Evolutionary conservation across 2,329 filamentous ascomycete species (phyloP).

Genomic region (Xylariaceae sp.): DNA sequence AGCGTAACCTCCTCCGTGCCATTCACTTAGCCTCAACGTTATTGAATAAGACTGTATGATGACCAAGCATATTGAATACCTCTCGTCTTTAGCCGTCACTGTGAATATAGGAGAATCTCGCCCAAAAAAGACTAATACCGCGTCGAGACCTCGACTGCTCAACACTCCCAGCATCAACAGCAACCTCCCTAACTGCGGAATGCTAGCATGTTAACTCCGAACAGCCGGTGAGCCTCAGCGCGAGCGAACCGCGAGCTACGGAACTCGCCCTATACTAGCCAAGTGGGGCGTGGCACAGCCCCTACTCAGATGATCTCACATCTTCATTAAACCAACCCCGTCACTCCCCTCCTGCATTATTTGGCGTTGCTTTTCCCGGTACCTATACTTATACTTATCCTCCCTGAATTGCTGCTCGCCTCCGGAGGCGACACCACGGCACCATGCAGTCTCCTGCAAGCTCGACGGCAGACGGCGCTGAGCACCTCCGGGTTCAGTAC

Average conservation of each 20-base stretch:
- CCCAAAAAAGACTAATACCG: too few species aligned
- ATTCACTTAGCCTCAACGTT: too few species aligned
- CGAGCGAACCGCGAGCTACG: neutral
- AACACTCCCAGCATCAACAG: too few species aligned
- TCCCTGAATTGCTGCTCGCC: neutral
- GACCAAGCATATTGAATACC: too few species aligned
- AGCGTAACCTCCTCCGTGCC: too few species aligned
- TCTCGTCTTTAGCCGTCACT: too few species aligned
- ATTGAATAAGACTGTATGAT: too few species aligned
- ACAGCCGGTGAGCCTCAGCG: neutral
- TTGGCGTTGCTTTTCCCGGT: neutral
- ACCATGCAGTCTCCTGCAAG: constrained; percentile 15
- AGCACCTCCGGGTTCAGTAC: constrained; percentile 18
- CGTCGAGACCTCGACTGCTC: too few species aligned
- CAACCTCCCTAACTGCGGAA: too few species aligned
- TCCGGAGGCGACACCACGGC: constrained; percentile 1
- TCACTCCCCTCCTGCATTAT: neutral
- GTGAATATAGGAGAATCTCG: too few species aligned
- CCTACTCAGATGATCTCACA: neutral
- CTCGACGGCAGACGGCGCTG: constrained; percentile 10
- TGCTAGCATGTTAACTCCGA: too few species aligned
- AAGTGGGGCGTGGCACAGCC: neutral
- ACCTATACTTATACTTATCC: neutral
- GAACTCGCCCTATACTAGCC: neutral
- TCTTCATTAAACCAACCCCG: neutral